These are phyloP conservation scores for Bauhinia variegata DNA, from an alignment of 306 rosid species.

Conservation along the genomic window DNA sequence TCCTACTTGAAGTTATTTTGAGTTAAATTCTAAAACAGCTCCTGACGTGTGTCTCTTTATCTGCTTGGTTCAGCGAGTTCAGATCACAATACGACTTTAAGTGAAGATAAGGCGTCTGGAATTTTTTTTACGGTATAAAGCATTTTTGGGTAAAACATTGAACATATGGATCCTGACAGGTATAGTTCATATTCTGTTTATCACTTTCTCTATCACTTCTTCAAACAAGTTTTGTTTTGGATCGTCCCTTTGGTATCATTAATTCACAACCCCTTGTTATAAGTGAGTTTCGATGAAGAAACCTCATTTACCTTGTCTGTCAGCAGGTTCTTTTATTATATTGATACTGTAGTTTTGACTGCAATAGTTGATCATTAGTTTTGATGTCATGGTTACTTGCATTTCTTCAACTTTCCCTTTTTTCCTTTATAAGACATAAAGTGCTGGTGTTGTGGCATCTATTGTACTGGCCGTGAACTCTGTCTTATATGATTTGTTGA, in stretches of 20 bases:
- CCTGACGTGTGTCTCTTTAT: too few relatives aligned
- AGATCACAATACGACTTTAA: slow-evolving; percentile 18
- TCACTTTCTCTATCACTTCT: neutral
- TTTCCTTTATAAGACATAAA: neutral
- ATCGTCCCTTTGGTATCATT: too few relatives aligned
- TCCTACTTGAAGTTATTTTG: neutral
- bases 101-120: slow-evolving; percentile 24
- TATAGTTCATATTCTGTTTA: slow-evolving; percentile 29
- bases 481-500: neutral
- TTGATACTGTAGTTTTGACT: neutral
- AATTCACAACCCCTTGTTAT: neutral
- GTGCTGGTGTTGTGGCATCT: neutral
- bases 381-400: slow-evolving; percentile 1
- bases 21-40: neutral
- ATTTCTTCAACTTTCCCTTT: slow-evolving; percentile 2
- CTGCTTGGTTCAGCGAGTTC: slow-evolving; percentile 30
- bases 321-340: neutral
- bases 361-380: slow-evolving; percentile 7
- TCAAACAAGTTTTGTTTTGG: neutral
- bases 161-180: slow-evolving; percentile 59
- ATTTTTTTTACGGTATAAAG: slow-evolving; percentile 10
- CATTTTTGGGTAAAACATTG: neutral
- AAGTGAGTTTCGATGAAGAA: neutral
- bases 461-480: neutral
- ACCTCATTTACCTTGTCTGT: neutral